Evolutionary conservation across 1,284 basidiomycete genomes (phyloP).

Genomic region (Ceratobasidium sp.): DNA sequence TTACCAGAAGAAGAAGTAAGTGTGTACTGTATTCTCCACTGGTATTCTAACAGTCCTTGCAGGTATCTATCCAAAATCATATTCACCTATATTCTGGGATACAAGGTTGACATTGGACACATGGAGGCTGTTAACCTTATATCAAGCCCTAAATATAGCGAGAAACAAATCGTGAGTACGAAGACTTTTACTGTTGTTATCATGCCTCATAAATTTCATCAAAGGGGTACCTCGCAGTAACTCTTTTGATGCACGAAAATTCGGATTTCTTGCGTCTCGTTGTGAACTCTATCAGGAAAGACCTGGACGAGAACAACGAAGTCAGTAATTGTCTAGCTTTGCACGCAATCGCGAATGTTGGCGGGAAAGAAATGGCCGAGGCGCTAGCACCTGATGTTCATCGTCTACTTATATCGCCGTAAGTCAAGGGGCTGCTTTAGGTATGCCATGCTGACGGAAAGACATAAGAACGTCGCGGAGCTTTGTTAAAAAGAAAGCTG

Average conservation of each 20-base stretch:
- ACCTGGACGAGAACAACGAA: constrained; percentile 94
- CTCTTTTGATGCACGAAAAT: constrained; percentile 97
- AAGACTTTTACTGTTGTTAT: not conserved
- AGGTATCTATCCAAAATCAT: constrained; percentile 76
- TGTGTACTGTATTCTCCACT: constrained; percentile 46
- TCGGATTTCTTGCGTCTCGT: constrained; percentile 95
- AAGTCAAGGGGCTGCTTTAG: constrained; percentile 53
- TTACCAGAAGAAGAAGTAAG: constrained; percentile 98
- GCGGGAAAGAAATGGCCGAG: constrained; percentile 98
- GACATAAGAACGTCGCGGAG: constrained; percentile 83
- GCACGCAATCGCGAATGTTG: constrained; percentile 98
- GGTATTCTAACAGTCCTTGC: constrained; percentile 44
- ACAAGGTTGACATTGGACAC: constrained; percentile 98
- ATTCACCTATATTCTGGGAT: constrained; percentile 98
- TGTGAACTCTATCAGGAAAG: constrained; percentile 98
- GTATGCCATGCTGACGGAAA: not conserved
- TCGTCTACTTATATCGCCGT: constrained; percentile 95
- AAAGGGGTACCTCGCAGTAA: constrained; percentile 96
- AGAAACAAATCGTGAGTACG: constrained; percentile 94
- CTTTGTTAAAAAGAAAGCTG: constrained; percentile 99
- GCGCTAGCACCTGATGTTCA: constrained; percentile 93
- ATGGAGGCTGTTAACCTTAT: constrained; percentile 99
- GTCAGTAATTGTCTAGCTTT: constrained; percentile 96
- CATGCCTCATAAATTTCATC: not conserved
- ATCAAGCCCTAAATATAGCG: constrained; percentile 93